Percentiles rank a stretch among this genome's conserved stretches.
phyloP scores from a whole-genome alignment of 1,139 yeast genomes.

The Geotrichum citri-aurantii region DNA sequence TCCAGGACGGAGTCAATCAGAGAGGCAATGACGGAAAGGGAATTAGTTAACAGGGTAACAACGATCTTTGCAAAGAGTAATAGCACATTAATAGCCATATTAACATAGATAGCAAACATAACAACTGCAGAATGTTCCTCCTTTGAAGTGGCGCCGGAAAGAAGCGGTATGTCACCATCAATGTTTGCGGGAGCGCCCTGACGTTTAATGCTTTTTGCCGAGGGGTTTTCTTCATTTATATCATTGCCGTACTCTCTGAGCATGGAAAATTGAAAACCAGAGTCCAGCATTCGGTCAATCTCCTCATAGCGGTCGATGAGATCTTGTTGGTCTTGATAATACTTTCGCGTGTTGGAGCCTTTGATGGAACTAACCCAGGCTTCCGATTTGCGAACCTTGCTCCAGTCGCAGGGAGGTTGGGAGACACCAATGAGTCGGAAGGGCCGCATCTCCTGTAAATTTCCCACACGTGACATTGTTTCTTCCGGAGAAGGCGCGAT shows the following conservation, averaged over 20 bases:
- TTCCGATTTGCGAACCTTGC: conserved; percentile 26
- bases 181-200: conserved; percentile 55
- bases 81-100: conserved; percentile 55
- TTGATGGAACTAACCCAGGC: conserved; percentile 31
- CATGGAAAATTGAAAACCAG: conserved; percentile 65
- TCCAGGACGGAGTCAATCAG: conserved; percentile 72
- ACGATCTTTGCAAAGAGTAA: conserved; percentile 55
- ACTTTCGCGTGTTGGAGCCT: conserved; percentile 27
- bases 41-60: conserved; percentile 59
- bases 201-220: conserved; percentile 18
- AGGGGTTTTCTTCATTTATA: conserved; percentile 25
- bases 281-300: conserved; percentile 62
- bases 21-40: conserved; percentile 72
- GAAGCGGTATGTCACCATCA: conserved; percentile 50
- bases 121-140: conserved; percentile 45
- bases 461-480: conserved; percentile 25
- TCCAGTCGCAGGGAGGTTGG: conserved; percentile 49
- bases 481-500: conserved; percentile 14
- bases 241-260: conserved; percentile 54
- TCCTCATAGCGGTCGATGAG: conserved; percentile 52
- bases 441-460: conserved; percentile 48
- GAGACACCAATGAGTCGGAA: conserved; percentile 52
- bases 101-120: conserved; percentile 56
- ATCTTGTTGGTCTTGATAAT: conserved; percentile 47
- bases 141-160: conserved; percentile 41